Evolutionary conservation across 768 basidiomycete genomes (phyloP).

Genomic region (Boletus barrowsii): DNA sequence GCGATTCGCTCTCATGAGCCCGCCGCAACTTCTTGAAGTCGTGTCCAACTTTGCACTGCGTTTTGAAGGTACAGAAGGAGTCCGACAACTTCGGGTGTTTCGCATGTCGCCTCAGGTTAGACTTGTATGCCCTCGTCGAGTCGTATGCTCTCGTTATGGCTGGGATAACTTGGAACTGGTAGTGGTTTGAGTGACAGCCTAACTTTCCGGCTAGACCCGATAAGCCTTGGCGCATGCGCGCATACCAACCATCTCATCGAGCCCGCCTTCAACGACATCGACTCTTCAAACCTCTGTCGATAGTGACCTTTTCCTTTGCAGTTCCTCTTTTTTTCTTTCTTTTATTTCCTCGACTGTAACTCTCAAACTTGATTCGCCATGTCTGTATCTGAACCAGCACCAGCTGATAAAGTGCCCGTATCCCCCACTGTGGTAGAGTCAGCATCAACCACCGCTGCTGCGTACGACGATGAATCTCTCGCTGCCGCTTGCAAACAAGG

Average conservation of each 20-base stretch:
- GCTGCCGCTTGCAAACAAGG: slow-evolving; percentile 55
- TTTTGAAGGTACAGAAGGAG: too few relatives aligned
- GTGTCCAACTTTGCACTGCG: too few relatives aligned
- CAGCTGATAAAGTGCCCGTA: not conserved
- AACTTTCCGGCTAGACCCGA: slow-evolving; percentile 1
- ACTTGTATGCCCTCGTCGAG: not conserved
- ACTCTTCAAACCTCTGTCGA: not conserved
- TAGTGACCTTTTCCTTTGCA: not conserved
- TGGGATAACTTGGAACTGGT: not conserved
- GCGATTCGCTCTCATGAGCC: too few relatives aligned
- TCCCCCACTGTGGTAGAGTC: not conserved
- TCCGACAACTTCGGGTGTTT: too few relatives aligned
- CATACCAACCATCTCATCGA: not conserved
- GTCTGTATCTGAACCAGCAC: slow-evolving; percentile 19
- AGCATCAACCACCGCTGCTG: slow-evolving; percentile 15
- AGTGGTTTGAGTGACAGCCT: not conserved
- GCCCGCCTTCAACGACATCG: not conserved
- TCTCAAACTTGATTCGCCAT: slow-evolving; percentile 13
- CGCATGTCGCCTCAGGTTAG: too few relatives aligned
- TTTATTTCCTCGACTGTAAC: not conserved
- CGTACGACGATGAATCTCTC: slow-evolving; percentile 40
- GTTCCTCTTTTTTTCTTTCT: not conserved
- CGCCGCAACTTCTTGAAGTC: too few relatives aligned
- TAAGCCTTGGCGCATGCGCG: not conserved
- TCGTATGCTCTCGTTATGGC: not conserved